A percentile compares a stretch with the other conserved stretches of the same genome.
phyloP scores from a whole-genome alignment of 2,329 filamentous ascomycete species.

The Rutstroemia sp. region DNA sequence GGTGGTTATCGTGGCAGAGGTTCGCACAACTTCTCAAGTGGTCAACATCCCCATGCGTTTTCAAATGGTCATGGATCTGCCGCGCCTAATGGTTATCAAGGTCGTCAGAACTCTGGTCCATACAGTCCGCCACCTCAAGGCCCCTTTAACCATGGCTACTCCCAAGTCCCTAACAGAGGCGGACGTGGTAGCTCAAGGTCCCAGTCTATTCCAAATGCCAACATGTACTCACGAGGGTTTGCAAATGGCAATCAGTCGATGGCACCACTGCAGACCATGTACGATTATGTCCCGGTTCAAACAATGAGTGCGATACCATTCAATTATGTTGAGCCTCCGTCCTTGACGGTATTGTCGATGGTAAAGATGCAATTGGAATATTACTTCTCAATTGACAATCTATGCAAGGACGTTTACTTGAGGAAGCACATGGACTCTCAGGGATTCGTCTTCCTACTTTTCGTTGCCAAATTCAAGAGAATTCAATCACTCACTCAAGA shows the following conservation, averaged over 20 bases:
- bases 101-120: constrained; percentile 24
- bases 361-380: constrained; percentile 64
- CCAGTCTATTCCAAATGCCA: constrained; percentile 52
- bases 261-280: constrained; percentile 42
- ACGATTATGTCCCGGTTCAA: constrained; percentile 48
- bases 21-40: constrained; percentile 30
- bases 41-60: constrained; percentile 30
- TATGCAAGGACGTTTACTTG: constrained; percentile 87
- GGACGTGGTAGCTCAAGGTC: constrained; percentile 48
- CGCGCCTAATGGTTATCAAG: constrained; percentile 22
- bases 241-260: constrained; percentile 32
- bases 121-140: constrained; percentile 33
- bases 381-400: constrained; percentile 94
- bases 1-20: constrained; percentile 40
- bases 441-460: constrained; percentile 74
- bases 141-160: constrained; percentile 28
- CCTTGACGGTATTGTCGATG: constrained; percentile 29
- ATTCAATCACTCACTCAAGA: constrained; percentile 68
- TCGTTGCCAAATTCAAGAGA: constrained; percentile 82
- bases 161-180: constrained; percentile 27
- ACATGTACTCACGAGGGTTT: constrained; percentile 38
- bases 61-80: constrained; percentile 33
- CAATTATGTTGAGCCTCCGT: constrained; percentile 49
- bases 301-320: constrained; percentile 52
- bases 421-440: constrained; percentile 91